Evolutionary conservation across 2,329 filamentous ascomycete species (phyloP).

Genomic region (Exserohilum rostratum): DNA sequence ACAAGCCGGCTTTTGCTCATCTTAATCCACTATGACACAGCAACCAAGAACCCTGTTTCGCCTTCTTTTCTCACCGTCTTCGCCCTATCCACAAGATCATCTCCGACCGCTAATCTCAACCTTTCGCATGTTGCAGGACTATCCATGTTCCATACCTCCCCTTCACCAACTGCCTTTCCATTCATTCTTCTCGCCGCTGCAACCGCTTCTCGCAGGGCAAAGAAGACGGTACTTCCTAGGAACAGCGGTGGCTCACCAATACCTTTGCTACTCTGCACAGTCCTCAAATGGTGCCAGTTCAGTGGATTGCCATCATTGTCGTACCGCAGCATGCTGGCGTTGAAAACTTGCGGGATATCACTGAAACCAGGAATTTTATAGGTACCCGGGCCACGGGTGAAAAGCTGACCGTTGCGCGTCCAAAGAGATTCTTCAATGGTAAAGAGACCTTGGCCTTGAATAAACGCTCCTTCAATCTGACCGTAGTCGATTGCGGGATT

Average conservation of each 20-base stretch:
- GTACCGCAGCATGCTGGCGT: slow-evolving; percentile 78
- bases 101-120: slow-evolving; percentile 76
- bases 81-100: slow-evolving; percentile 76
- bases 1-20: neutral
- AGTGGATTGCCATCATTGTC: slow-evolving; percentile 56
- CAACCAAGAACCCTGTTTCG: slow-evolving; percentile 55
- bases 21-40: slow-evolving; percentile 14
- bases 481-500: slow-evolving; percentile 81
- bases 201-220: slow-evolving; percentile 82
- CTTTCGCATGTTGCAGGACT: slow-evolving; percentile 84
- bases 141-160: slow-evolving; percentile 64
- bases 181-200: slow-evolving; percentile 69
- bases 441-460: slow-evolving; percentile 80
- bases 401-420: slow-evolving; percentile 68
- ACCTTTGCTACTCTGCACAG: slow-evolving; percentile 80
- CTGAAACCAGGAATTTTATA: slow-evolving; percentile 91
- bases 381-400: slow-evolving; percentile 67
- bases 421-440: slow-evolving; percentile 76
- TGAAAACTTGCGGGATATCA: slow-evolving; percentile 85
- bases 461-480: slow-evolving; percentile 80
- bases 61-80: slow-evolving; percentile 72
- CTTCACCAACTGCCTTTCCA: slow-evolving; percentile 45
- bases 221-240: slow-evolving; percentile 82
- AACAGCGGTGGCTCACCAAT: slow-evolving; percentile 77
- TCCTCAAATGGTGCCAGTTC: slow-evolving; percentile 82